Evolutionary conservation across 2,329 filamentous ascomycete species (phyloP).

Genomic region (Parascedosporium putredinis): DNA sequence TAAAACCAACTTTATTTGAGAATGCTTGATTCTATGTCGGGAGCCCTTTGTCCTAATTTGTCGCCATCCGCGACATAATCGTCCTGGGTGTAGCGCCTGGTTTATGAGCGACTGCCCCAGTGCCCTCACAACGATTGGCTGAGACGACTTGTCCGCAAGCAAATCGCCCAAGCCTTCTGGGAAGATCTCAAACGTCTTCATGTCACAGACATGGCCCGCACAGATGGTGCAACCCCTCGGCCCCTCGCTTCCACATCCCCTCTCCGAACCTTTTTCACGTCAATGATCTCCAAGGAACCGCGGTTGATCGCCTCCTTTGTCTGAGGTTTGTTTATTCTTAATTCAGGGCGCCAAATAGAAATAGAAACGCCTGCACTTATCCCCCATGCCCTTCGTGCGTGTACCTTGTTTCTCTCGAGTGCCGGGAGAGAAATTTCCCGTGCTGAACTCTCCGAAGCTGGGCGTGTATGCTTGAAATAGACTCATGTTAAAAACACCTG

Average conservation of each 20-base stretch:
- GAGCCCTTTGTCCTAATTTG: too few species aligned
- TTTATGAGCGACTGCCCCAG: background rate
- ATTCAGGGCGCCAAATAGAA: background rate
- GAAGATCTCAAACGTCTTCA: background rate
- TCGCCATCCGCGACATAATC: background rate
- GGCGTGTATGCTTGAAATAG: background rate
- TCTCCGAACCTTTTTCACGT: too few species aligned
- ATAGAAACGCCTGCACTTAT: background rate
- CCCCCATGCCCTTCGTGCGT: background rate
- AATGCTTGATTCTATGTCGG: too few species aligned
- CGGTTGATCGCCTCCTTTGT: background rate
- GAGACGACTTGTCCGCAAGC: background rate
- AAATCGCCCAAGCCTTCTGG: background rate
- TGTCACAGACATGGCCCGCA: slow-evolving; percentile 2
- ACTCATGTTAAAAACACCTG: background rate
- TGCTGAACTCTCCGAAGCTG: background rate
- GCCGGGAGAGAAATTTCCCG: background rate
- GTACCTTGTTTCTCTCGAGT: background rate
- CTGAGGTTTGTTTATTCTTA: background rate
- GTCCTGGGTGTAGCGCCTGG: background rate
- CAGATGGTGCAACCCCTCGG: background rate
- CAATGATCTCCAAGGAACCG: background rate
- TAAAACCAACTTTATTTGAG: too few species aligned
- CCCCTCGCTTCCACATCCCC: background rate
- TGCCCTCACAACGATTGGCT: background rate